Base-by-base conservation (phyloP, 768 basidiomycete genomes). In the Trametes cubensis region DNA sequence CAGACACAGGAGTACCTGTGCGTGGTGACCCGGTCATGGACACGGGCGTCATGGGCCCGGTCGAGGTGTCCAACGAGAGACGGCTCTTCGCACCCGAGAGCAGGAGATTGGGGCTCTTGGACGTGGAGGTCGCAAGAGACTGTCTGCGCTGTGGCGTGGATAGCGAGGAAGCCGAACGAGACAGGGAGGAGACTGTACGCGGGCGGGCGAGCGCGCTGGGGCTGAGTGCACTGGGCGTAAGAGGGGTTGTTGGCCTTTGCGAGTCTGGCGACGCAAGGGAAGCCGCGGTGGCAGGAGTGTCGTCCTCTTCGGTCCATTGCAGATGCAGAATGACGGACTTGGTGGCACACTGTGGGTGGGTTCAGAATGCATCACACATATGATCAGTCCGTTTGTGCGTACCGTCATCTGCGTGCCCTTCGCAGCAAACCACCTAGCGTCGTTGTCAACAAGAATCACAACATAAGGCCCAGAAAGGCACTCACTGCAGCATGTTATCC, bases 341-440 rank as follows among this genome's bases (percentile, higher is more conserved):
- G 0, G 92, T 94, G 1, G 92, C 92, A 67, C 92, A 94, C 92
- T 93, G 55, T 18, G 0, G 21, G 61, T 47, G 20, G 13, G n/a
- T 20, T 38, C 15, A 21, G 44, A 23, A 5, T 21, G 20, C n/a
- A 11, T 17, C 20, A n/a, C 11, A 40, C 11, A 0, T 4, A 4
- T 1, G 14, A 30, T 54, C 38, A 25, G 0, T 34, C 11, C 8
- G 23, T 14, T 28, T 3, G 15, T 11, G 75, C 85, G 42, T 70
- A 93, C 93, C 28, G 94, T 95, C 88, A 95, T 94, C 70, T 92
- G 90, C 5, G 86, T 84, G 0, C 92, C 93, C 66, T 94, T 92
- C 1, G 93, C 92, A 6, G 92, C 92, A 71, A 95, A 94, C 92
- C 92, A 94, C 67, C 86, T 87, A 58, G 28, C 41, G 46, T 47